Evolutionary conservation across 257 asterid genomes (phyloP), one percentile per base, ranked within the genome.

Genomic region (Thymus mandschuricus): DNA sequence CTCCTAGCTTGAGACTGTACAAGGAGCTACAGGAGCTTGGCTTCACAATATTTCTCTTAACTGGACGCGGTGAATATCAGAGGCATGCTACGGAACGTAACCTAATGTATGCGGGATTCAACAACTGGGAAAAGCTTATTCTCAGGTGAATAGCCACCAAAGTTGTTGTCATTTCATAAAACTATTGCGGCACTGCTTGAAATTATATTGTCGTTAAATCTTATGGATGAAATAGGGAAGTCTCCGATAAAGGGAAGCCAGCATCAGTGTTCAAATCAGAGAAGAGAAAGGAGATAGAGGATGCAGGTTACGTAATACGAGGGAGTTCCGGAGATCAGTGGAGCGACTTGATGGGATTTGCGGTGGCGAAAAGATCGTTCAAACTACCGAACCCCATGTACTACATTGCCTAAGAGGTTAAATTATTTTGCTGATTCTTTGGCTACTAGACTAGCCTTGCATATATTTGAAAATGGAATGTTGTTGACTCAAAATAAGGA

Each of bases 291-390:
- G 95, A 89, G 82, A 78, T 91, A 6, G 86, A 80, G 81, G 89
- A 89, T 35, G 95, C 86, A 84, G 96, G 97, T 61, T 93, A 82
- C 85, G 66, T 68, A 13, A 84, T 93, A 64, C 89, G 69, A 3
- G 97, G 98, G 46, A 89, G 72, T 69, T 93, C 94, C 12, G 96
- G 98, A 38, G 97, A 91, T 80, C 97, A 93, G 64, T 93, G 98
- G 98, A 93, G 96, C 69, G 96, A 91, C 79, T 81, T 93, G 80
- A 68, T 11, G 1, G 98, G 98, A 56, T 91, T 72, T 38, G 82
- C 96, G 6, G 68, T 89, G 21, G 97, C 91, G 12, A 50, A 64
- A 43, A 78, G 96, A 61, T 93, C 98, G 33, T 91, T 93, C 81
- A 93, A 93, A 74, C 84, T 91, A 61, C 98, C 98, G 5, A 93